phyloP scores from a whole-genome alignment of 2,329 filamentous ascomycete genomes.

The Aureobasidium sp. region DNA sequence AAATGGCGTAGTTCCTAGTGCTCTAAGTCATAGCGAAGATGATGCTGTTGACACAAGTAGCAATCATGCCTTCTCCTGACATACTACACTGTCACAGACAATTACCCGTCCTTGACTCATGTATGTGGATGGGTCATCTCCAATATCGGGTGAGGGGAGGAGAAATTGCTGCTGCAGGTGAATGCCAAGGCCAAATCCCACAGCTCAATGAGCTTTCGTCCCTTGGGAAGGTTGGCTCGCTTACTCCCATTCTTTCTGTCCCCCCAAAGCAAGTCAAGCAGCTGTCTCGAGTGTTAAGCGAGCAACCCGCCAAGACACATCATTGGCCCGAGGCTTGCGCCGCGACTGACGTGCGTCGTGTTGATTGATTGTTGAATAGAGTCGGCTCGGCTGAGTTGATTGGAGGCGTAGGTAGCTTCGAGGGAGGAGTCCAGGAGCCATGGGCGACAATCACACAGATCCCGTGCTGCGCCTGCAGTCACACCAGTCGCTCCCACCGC shows the following conservation, averaged over 20 bases:
- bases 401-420: constrained; percentile 1
- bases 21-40: too few relatives aligned
- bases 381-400: constrained; percentile 10
- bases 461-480: constrained; percentile 7
- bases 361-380: constrained; percentile 9
- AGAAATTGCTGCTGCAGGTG: background rate
- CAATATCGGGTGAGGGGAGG: too few relatives aligned
- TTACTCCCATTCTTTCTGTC: constrained; percentile 1
- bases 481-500: background rate
- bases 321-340: constrained; percentile 10
- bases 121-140: too few relatives aligned
- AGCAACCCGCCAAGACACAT: constrained; percentile 8
- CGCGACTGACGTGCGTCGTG: constrained; percentile 11
- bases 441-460: constrained; percentile 4
- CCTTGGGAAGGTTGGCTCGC: background rate
- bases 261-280: background rate
- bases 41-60: too few relatives aligned
- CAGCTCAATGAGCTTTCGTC: background rate
- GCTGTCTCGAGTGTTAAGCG: background rate
- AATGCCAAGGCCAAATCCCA: background rate
- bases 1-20: too few relatives aligned
- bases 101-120: too few relatives aligned
- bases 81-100: too few relatives aligned
- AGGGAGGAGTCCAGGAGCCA: background rate
- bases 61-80: too few relatives aligned